Base-by-base conservation (phyloP, 1,284 basidiomycete species). In the Ceratobasidium sp. region DNA sequence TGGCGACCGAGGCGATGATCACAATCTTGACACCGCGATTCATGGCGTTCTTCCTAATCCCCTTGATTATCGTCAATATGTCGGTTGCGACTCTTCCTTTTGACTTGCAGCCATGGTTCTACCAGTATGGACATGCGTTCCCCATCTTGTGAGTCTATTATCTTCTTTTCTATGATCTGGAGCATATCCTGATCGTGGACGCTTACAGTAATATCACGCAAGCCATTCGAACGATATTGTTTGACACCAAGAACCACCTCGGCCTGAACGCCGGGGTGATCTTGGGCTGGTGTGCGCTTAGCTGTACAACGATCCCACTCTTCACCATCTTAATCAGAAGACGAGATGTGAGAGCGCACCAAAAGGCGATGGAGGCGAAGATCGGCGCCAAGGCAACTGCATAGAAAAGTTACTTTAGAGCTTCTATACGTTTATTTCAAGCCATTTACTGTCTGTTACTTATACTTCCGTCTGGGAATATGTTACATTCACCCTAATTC, bases 211-310 rank as follows among this genome's bases (percentile, higher is more conserved):
- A 71, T n/a, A 71, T 59, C 41, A 31, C 43, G 1, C 68, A 71
- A 49, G 68, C 68, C 22, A 41, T 71, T 29, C 82, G 85, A 22
- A 84, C 84, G 27, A 84, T 88, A 79, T 82, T 87, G 75, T 87
- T 88, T 82, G 78, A 86, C 78, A 87, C 85, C 8, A 81, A 83
- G 74, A 83, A 83, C 76, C 80, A 83, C 46, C 81, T n/a, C n/a
- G n/a, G n/a, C n/a, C n/a, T n/a, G n/a, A n/a, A n/a, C n/a, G n/a
- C n/a, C n/a, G n/a, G n/a, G n/a, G n/a, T n/a, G n/a, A n/a, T n/a
- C n/a, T n/a, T n/a, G n/a, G n/a, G n/a, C n/a, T n/a, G n/a, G n/a
- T n/a, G n/a, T n/a, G n/a, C n/a, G n/a, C n/a, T n/a, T n/a, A n/a
- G n/a, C n/a, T n/a, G n/a, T n/a, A n/a, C 87, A 22, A 86, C 85